Evolutionary conservation across 441 rosid species (phyloP).

Genomic region (Gossypium gossypioides): DNA sequence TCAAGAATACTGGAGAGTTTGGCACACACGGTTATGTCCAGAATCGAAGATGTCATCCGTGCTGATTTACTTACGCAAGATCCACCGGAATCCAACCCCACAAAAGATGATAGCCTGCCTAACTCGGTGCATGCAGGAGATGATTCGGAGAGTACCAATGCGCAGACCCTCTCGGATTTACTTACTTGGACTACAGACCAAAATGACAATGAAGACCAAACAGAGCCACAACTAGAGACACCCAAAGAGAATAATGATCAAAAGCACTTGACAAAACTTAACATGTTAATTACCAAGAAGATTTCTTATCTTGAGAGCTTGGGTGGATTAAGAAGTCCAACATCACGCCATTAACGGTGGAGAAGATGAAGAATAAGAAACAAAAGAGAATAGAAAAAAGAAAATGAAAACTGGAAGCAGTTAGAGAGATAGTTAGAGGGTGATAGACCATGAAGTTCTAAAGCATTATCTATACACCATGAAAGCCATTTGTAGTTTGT

Average conservation of each 20-base stretch:
- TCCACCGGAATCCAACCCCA: slow-evolving; percentile 27
- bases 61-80: slow-evolving; percentile 53
- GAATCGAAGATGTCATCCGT: slow-evolving; percentile 76
- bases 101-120: slow-evolving; percentile 10
- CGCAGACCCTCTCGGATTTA: slow-evolving; percentile 68
- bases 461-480: slow-evolving; percentile 12
- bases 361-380: not conserved
- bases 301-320: slow-evolving; percentile 67
- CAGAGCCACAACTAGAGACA: not conserved
- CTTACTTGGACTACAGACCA: slow-evolving; percentile 67
- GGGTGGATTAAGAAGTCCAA: slow-evolving; percentile 71
- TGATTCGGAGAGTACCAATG: slow-evolving; percentile 20
- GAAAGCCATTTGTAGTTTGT: slow-evolving; percentile 13
- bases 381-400: not conserved
- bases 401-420: not conserved
- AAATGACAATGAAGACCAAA: slow-evolving; percentile 24
- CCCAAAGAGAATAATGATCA: slow-evolving; percentile 22
- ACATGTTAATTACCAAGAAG: slow-evolving; percentile 35
- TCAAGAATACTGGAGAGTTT: slow-evolving; percentile 88
- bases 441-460: not conserved
- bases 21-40: slow-evolving; percentile 69
- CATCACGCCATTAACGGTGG: slow-evolving; percentile 47
- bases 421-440: not conserved
- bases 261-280: slow-evolving; percentile 33
- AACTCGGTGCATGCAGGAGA: slow-evolving; percentile 10